These are phyloP conservation scores for Saturnispora hagleri DNA, from an alignment of 805 yeast species.

Conservation along the genomic window DNA sequence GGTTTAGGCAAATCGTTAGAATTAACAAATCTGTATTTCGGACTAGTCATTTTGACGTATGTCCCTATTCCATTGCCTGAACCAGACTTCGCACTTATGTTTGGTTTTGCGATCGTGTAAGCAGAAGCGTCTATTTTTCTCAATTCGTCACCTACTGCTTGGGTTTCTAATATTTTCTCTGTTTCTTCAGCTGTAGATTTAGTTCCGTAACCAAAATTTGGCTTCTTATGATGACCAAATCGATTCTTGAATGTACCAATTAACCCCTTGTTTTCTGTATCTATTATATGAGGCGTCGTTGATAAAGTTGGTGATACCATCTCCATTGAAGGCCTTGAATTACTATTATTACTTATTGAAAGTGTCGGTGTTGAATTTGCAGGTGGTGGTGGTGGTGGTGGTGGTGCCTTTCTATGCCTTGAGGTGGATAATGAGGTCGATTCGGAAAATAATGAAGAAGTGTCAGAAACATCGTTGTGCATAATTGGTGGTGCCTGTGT, in stretches of 20 bases:
- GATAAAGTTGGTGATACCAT: conserved; percentile 3
- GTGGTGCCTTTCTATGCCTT: conserved; percentile 16
- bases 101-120: conserved; percentile 45
- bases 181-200: conserved; percentile 5
- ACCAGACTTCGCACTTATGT: conserved; percentile 7
- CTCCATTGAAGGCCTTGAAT: conserved; percentile 6
- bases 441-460: neutral
- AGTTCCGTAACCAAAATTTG: conserved; percentile 11
- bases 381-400: conserved; percentile 26
- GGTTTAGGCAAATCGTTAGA: conserved; percentile 74
- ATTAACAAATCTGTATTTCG: conserved; percentile 63
- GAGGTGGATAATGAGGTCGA: conserved; percentile 8
- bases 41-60: conserved; percentile 53
- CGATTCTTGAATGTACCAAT: conserved; percentile 9
- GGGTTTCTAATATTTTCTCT: conserved; percentile 31
- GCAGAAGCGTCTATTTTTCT: conserved; percentile 57
- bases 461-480: neutral
- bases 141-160: conserved; percentile 39
- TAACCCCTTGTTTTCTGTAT: conserved; percentile 1
- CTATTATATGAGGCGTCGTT: neutral
- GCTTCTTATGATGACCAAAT: conserved; percentile 11
- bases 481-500: neutral
- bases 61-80: conserved; percentile 5
- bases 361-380: conserved; percentile 9
- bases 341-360: conserved; percentile 7